A percentile compares a stretch with the other conserved stretches of the same genome.
These are phyloP conservation scores for Calocybe gambosa DNA, from an alignment of 1,284 basidiomycete species.

Conservation along the genomic window DNA sequence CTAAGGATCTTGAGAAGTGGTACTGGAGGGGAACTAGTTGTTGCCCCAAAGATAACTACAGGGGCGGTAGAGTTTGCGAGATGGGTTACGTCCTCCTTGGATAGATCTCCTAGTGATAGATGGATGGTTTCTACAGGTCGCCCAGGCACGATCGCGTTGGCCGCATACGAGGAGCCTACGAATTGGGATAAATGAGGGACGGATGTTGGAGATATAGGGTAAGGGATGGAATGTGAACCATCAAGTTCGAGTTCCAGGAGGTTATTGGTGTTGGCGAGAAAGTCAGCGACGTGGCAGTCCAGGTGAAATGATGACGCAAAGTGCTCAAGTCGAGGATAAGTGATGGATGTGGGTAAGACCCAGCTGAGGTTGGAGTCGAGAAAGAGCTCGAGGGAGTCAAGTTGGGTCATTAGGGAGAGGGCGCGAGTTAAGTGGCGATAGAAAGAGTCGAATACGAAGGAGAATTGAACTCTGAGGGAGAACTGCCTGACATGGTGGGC, in stretches of 20 bases:
- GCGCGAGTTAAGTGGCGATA: conserved; percentile 45
- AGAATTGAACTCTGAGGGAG: conserved; percentile 42
- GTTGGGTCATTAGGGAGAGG: conserved; percentile 50
- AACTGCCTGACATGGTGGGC: conserved; percentile 57
- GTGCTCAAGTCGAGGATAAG: conserved; percentile 42
- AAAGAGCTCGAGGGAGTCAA: conserved; percentile 51
- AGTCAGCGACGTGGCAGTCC: conserved; percentile 48
- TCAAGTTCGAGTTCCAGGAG: conserved; percentile 52
- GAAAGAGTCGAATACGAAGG: conserved; percentile 37
- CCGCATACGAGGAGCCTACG: conserved; percentile 51
- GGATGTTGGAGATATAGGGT: conserved; percentile 29
- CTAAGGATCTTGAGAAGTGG: conserved; percentile 40
- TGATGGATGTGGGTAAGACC: conserved; percentile 35
- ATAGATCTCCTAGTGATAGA: conserved; percentile 50
- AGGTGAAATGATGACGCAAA: conserved; percentile 56
- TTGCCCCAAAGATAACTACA: conserved; percentile 38
- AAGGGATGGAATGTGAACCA: conserved; percentile 20
- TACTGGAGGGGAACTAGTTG: conserved; percentile 39
- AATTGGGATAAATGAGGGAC: conserved; percentile 52
- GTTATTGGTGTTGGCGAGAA: conserved; percentile 46
- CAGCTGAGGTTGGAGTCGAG: conserved; percentile 46
- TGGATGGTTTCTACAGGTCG: conserved; percentile 59
- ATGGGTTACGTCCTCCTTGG: conserved; percentile 43
- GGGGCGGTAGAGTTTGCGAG: conserved; percentile 42
- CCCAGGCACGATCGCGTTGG: conserved; percentile 50